Base-by-base conservation (phyloP, 257 asterid species). In the Henckelia pumila region DNA sequence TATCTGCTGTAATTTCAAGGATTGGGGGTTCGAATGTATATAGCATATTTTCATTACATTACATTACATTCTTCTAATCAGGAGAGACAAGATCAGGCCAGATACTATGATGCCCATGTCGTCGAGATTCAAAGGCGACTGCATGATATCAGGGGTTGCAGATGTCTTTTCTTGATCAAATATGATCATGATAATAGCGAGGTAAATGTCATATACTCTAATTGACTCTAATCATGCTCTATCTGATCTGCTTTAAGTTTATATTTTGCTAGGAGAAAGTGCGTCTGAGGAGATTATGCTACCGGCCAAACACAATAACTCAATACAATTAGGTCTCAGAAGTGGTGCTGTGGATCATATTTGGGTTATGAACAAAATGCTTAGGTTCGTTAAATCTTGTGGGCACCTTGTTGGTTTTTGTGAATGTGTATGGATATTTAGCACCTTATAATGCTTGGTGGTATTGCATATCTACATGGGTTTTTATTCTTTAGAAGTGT, bases 61-160 rank as follows among this genome's bases (percentile, higher is more conserved):
- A 26, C 40, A 30, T 21, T 52, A 13, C 50, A 29, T 70, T 67
- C 55, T 55, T n/a, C 66, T 47, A 61, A 73, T 55, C 76, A 93
- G 99, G 96, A 87, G 83, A 79, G 73, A 23, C 78, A 80, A 40
- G 90, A 93, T 67, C 83, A 81, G 75, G 95, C 92, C 44, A 79
- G 85, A 75, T 88, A 93, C 75, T 84, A 78, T 32, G 99, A 93
- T 67, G 97, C 96, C 70, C 83, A 59, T 67, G 84, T 94, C 44
- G 62, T 80, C 3, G 87, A 84, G 50, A 83, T 94, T 66, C 85
- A 84, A 75, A 85, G 79, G 80, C 85, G 88, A 79, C 73, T 82
- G 85, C 99, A 94, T 63, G 99, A 94, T 71, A 80, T 91, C 52
- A 82, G 99, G 78, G 99, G 99, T n/a, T 94, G 99, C 78, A 80